These are phyloP conservation scores for Blastocystis sp. DNA, from an alignment of 352 stramenopile genomes.

Conservation along the genomic window DNA sequence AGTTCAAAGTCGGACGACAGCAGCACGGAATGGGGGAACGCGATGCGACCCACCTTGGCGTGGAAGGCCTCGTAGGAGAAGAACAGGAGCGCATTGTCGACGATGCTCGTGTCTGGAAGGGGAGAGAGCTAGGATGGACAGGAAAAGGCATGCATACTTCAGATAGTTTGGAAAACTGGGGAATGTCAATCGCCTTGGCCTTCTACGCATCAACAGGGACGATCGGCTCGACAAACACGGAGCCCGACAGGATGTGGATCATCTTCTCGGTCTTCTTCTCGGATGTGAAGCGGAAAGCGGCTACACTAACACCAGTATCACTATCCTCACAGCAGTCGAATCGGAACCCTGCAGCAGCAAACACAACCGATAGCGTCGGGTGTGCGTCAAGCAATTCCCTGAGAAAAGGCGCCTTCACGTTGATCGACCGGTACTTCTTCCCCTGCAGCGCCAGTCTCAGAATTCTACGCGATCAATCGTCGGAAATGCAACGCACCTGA, in stretches of 20 bases:
- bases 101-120: neutral
- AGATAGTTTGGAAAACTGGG: slow-evolving; percentile 11
- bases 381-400: neutral
- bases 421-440: slow-evolving; percentile 53
- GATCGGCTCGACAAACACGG: neutral
- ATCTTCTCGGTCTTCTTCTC: slow-evolving; percentile 14
- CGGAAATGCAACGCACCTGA: neutral
- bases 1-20: neutral
- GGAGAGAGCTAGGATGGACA: slow-evolving; percentile 6
- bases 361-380: neutral
- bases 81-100: slow-evolving; percentile 1
- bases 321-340: slow-evolving; percentile 14
- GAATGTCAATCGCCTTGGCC: neutral
- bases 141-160: neutral
- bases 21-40: neutral
- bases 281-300: slow-evolving; percentile 5
- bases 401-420: slow-evolving; percentile 13
- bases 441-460: slow-evolving; percentile 13
- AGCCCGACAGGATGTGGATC: slow-evolving; percentile 6
- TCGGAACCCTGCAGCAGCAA: slow-evolving; percentile 54
- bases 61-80: slow-evolving; percentile 24
- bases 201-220: slow-evolving; percentile 23
- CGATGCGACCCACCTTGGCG: neutral
- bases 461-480: slow-evolving; percentile 18
- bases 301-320: neutral